phyloP scores from a whole-genome alignment of 306 rosid species.

The Arachis hypogaea region DNA sequence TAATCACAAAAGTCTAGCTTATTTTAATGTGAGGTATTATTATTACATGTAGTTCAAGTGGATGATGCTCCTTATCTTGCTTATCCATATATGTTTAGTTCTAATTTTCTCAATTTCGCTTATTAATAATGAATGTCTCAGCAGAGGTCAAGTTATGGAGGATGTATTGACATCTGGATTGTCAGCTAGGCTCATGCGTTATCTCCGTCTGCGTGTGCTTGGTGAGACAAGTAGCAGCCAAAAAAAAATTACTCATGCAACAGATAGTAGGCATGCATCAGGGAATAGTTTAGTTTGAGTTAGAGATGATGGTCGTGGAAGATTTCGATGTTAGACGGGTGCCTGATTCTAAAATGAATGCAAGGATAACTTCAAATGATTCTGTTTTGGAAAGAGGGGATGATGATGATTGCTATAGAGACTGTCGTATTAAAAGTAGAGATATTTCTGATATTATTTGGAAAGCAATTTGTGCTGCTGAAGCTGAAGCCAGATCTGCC shows the following conservation, averaged over 20 bases:
- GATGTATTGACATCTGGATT: conserved; percentile 91
- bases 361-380: conserved; percentile 48
- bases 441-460: conserved; percentile 76
- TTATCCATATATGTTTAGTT: conserved; percentile 28
- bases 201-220: conserved; percentile 81
- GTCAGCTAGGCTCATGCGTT: conserved; percentile 95
- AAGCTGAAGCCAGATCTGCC: conserved; percentile 94
- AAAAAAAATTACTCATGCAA: conserved; percentile 66
- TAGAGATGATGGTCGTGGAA: conserved; percentile 80
- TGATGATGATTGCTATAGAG: conserved; percentile 81
- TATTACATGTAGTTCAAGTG: neutral
- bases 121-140: conserved; percentile 42
- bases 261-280: conserved; percentile 66
- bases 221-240: conserved; percentile 82
- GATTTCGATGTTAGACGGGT: conserved; percentile 65
- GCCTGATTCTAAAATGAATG: conserved; percentile 61
- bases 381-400: conserved; percentile 70
- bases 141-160: conserved; percentile 83
- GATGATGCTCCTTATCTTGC: neutral
- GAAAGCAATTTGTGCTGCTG: conserved; percentile 88
- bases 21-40: too few species aligned
- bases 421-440: conserved; percentile 72
- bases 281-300: conserved; percentile 52
- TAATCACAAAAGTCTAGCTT: neutral
- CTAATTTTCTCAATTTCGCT: neutral